Base-by-base conservation (phyloP, 1,284 basidiomycete genomes). In the Entoloma clypeatum region DNA sequence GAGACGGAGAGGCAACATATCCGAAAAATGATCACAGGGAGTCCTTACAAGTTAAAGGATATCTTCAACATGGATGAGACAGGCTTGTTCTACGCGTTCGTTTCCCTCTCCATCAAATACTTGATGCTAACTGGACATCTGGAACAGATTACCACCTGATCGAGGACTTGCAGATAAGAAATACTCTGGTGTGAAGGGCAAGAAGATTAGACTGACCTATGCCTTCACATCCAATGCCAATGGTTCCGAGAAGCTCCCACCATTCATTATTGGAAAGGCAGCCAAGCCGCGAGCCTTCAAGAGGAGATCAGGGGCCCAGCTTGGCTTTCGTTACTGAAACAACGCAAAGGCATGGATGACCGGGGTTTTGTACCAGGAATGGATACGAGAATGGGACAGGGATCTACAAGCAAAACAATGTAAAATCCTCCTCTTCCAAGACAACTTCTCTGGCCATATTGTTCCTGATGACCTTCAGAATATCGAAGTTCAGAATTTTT, bases 361-460 rank as follows among this genome's bases (percentile, higher is more conserved):
- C n/a, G n/a, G n/a, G n/a, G n/a, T n/a, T n/a, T n/a, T n/a, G n/a
- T n/a, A n/a, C n/a, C n/a, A n/a, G n/a, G n/a, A n/a, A n/a, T n/a
- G n/a, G n/a, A n/a, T n/a, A n/a, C n/a, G n/a, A n/a, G n/a, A n/a
- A n/a, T n/a, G n/a, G n/a, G n/a, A n/a, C n/a, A n/a, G n/a, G n/a
- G n/a, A n/a, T n/a, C n/a, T n/a, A n/a, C n/a, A n/a, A n/a, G n/a
- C n/a, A n/a, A n/a, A n/a, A n/a, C n/a, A n/a, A n/a, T n/a, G n/a
- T n/a, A 56, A 54, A 29, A 41, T 61, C 24, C 41, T 60, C 26
- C 53, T 61, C 3, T 40, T 59, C n/a, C 46, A 53, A 18, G 57
- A 60, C 39, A 60, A 59, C 34, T 57, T 60, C 26, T 44, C 49
- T 24, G 56, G 51, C 3, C 59, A 62, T 36, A 47, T 49, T 31